Conservation (phyloP, 1,284 basidiomycete genomes). For the Neonothopanus nambi region DNA sequence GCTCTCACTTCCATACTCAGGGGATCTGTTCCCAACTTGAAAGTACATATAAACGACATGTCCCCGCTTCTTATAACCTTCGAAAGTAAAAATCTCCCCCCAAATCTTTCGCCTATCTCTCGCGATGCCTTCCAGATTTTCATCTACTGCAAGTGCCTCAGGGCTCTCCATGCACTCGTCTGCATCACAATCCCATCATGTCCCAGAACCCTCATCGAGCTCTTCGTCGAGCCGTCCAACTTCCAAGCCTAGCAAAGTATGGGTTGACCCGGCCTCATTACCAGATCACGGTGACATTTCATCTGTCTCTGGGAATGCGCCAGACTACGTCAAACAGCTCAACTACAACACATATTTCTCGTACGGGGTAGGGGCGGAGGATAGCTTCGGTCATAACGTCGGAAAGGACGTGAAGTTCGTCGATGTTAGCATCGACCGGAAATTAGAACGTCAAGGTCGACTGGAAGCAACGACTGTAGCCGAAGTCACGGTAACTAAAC, state of each 20-base stretch:
- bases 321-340: constrained; percentile 60
- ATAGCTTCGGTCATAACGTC: constrained; percentile 59
- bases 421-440: constrained; percentile 52
- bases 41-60: too few species aligned
- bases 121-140: too few species aligned
- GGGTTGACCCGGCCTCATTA: constrained; percentile 63
- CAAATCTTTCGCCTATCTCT: too few species aligned
- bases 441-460: constrained; percentile 44
- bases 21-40: too few species aligned
- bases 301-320: constrained; percentile 59
- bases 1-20: too few species aligned
- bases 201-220: too few species aligned
- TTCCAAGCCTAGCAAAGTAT: constrained; percentile 32
- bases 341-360: constrained; percentile 63
- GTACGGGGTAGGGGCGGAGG: constrained; percentile 63
- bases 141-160: too few species aligned
- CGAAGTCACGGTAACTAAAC: constrained; percentile 60
- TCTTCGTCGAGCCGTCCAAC: too few species aligned
- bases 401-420: constrained; percentile 59
- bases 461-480: constrained; percentile 59
- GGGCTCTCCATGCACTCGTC: too few species aligned
- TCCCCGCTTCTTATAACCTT: too few species aligned
- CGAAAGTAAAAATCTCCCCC: too few species aligned
- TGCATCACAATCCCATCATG: too few species aligned
- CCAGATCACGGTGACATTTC: constrained; percentile 55